phyloP scores from a whole-genome alignment of 108 stramenopile genomes.

The Cylindrotheca closterium region DNA sequence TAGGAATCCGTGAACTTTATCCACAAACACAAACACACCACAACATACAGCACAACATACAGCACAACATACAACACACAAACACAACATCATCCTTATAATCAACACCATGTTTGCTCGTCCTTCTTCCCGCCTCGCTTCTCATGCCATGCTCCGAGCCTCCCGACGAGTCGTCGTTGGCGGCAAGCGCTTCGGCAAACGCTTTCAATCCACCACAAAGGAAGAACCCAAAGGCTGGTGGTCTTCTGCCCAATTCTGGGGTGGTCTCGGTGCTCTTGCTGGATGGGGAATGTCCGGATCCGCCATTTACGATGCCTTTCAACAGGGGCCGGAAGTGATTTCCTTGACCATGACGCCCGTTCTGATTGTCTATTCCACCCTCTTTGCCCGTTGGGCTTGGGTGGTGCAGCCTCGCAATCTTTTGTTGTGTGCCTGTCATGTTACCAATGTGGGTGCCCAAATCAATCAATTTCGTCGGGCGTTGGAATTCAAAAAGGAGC shows the following conservation, averaged over 20 bases:
- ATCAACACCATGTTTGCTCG: not conserved
- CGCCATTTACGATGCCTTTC: slow-evolving; percentile 82
- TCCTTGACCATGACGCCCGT: slow-evolving; percentile 88
- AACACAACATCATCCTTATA: no score
- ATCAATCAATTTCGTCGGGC: slow-evolving; percentile 79
- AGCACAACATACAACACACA: no score
- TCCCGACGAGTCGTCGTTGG: not conserved
- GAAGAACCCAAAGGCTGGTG: slow-evolving; percentile 34
- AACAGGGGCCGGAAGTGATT: slow-evolving; percentile 80
- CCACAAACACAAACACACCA: no score
- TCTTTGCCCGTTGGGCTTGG: slow-evolving; percentile 85
- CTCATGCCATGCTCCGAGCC: not conserved
- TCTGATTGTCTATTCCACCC: slow-evolving; percentile 73
- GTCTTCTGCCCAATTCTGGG: slow-evolving; percentile 76
- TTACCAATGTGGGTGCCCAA: slow-evolving; percentile 81
- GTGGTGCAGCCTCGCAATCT: slow-evolving; percentile 82
- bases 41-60: no score
- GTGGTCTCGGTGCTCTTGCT: slow-evolving; percentile 71
- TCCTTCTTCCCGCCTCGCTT: not conserved
- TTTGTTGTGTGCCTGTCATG: slow-evolving; percentile 65
- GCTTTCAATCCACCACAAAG: not conserved
- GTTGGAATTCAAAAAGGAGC: slow-evolving; percentile 65
- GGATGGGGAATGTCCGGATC: slow-evolving; percentile 90
- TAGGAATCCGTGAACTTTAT: no score
- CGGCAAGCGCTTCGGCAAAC: not conserved